Conservation (phyloP, 768 basidiomycete species). For the Tephrocybe sp. region DNA sequence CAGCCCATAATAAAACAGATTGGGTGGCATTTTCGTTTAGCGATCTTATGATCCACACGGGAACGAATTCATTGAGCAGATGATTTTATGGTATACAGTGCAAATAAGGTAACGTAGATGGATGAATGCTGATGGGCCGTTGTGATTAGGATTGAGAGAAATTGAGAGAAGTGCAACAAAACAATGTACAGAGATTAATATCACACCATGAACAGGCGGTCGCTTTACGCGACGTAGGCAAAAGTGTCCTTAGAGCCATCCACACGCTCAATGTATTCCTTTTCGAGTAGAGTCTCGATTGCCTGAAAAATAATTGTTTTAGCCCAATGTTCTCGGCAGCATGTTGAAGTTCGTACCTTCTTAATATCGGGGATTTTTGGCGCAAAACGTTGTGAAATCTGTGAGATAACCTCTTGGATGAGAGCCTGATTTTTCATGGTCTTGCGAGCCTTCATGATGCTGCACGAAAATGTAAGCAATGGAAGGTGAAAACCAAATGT, state of each 20-base stretch:
- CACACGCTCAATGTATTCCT: slow-evolving; percentile 98
- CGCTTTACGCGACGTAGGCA: slow-evolving; percentile 63
- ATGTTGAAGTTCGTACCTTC: slow-evolving; percentile 53
- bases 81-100: slow-evolving; percentile 11
- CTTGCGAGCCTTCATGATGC: slow-evolving; percentile 96
- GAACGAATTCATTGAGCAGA: too few species aligned
- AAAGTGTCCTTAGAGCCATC: slow-evolving; percentile 89
- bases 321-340: neutral
- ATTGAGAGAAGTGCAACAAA: slow-evolving; percentile 3
- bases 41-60: too few species aligned
- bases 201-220: neutral
- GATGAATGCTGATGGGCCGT: neutral
- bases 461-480: slow-evolving; percentile 23
- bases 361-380: slow-evolving; percentile 98
- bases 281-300: slow-evolving; percentile 91
- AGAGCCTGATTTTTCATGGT: slow-evolving; percentile 92
- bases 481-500: neutral
- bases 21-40: neutral
- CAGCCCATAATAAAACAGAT: too few species aligned
- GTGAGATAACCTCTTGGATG: slow-evolving; percentile 88
- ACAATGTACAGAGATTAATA: neutral
- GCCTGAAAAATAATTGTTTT: slow-evolving; percentile 45
- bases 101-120: slow-evolving; percentile 4
- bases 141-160: neutral
- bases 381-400: slow-evolving; percentile 84